These are phyloP conservation scores for Monocercomonoides exilis DNA, from an alignment of 78 protist genomes.

Conservation along the genomic window DNA sequence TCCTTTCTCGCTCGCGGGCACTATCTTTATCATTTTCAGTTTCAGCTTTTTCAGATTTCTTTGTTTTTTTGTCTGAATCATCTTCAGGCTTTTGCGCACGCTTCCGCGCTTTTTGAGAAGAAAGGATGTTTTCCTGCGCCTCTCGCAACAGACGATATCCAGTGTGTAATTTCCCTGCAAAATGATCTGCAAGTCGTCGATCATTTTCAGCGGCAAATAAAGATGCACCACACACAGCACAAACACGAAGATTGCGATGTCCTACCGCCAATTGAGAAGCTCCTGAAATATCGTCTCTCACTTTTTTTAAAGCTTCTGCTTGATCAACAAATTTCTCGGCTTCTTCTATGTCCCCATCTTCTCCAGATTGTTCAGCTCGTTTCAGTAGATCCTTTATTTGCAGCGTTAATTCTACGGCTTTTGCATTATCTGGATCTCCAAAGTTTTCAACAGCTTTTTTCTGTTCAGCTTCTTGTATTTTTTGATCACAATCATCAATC, in stretches of 20 bases:
- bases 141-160: constrained; percentile 32
- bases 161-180: constrained; percentile 33
- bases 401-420: constrained; percentile 10
- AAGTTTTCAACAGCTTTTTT: constrained; percentile 2
- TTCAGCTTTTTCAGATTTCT: too few relatives aligned
- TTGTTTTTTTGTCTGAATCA: too few relatives aligned
- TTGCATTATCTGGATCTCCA: constrained; percentile 1
- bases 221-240: constrained; percentile 43
- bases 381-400: neutral
- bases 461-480: neutral
- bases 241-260: constrained; percentile 28
- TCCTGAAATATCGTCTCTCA: constrained; percentile 17
- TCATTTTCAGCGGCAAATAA: constrained; percentile 30
- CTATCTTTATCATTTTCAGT: too few relatives aligned
- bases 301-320: constrained; percentile 27
- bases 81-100: too few relatives aligned
- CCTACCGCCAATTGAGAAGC: constrained; percentile 18
- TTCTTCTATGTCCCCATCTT: constrained; percentile 25
- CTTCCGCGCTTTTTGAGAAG: too few relatives aligned
- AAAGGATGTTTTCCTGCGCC: too few relatives aligned
- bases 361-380: neutral
- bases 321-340: neutral
- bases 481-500: constrained; percentile 25
- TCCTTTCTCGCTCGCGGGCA: too few relatives aligned
- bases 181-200: constrained; percentile 45